Evolutionary conservation across 2,329 filamentous ascomycete genomes (phyloP).

Genomic region (Neopestalotiopsis clavispora): DNA sequence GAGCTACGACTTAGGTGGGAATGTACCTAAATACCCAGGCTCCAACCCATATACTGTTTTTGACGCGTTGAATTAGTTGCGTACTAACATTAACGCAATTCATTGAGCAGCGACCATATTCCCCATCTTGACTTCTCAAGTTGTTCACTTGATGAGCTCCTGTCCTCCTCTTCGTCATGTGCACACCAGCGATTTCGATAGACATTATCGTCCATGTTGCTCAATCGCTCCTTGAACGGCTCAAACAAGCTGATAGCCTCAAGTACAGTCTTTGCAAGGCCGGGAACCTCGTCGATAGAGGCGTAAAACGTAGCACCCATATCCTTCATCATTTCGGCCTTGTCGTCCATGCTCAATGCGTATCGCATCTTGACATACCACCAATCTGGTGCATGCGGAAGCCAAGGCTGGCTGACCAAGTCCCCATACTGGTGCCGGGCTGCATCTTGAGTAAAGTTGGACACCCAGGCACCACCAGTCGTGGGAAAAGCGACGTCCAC

Average conservation of each 20-base stretch:
- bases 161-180: background rate
- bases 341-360: background rate
- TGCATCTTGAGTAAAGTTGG: slow-evolving; percentile 14
- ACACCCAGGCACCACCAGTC: slow-evolving; percentile 8
- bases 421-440: background rate
- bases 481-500: slow-evolving; percentile 14
- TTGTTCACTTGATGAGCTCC: background rate
- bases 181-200: background rate
- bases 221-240: background rate
- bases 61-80: too few species aligned
- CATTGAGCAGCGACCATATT: background rate
- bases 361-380: background rate
- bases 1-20: too few species aligned
- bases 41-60: too few species aligned
- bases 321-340: background rate
- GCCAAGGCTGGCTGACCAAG: background rate
- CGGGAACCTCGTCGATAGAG: background rate
- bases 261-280: background rate
- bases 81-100: background rate
- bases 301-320: background rate
- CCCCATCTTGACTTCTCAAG: background rate
- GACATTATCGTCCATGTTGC: background rate
- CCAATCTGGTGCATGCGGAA: background rate
- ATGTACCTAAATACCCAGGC: too few species aligned
- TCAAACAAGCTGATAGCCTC: background rate